These are phyloP conservation scores for Kwoniella shivajii DNA, from an alignment of 1,284 basidiomycete genomes.

Conservation along the genomic window DNA sequence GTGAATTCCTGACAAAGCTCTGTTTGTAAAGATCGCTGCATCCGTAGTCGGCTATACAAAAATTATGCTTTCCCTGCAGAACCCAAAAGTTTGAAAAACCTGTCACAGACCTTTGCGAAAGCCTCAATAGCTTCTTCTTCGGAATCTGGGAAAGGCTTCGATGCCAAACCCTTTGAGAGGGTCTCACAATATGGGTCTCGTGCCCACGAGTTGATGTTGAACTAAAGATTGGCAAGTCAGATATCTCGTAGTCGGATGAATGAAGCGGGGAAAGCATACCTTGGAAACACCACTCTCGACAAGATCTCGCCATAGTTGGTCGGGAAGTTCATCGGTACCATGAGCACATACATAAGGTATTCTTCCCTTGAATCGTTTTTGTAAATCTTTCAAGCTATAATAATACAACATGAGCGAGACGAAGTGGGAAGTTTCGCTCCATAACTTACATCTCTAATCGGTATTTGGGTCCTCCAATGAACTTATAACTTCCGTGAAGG, in stretches of 20 bases:
- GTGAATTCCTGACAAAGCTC: no score
- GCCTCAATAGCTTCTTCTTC: slow-evolving; percentile 50
- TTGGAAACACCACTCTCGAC: slow-evolving; percentile 51
- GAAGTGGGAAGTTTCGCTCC: neutral
- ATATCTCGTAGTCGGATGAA: neutral
- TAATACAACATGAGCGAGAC: neutral
- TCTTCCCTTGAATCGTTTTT: slow-evolving; percentile 33
- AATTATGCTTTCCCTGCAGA: slow-evolving; percentile 48
- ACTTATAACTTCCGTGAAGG: slow-evolving; percentile 54
- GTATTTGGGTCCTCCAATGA: slow-evolving; percentile 46
- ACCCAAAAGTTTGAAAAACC: slow-evolving; percentile 49
- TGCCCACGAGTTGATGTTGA: slow-evolving; percentile 56
- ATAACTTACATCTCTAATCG: slow-evolving; percentile 42
- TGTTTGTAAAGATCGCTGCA: no score
- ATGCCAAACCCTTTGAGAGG: slow-evolving; percentile 35
- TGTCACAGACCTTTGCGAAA: slow-evolving; percentile 42
- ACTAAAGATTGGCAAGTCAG: slow-evolving; percentile 18
- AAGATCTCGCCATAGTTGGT: slow-evolving; percentile 48
- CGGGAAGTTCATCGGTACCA: slow-evolving; percentile 54
- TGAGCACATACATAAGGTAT: slow-evolving; percentile 45
- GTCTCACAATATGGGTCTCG: slow-evolving; percentile 50
- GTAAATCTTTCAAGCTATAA: slow-evolving; percentile 33
- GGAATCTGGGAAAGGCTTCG: slow-evolving; percentile 51
- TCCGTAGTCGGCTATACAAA: no score
- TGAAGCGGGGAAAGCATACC: slow-evolving; percentile 25